A percentile compares a stretch with the other conserved stretches of the same genome.
Evolutionary conservation across 345 rosid genomes (phyloP).

Genomic region (Salix purpurea): DNA sequence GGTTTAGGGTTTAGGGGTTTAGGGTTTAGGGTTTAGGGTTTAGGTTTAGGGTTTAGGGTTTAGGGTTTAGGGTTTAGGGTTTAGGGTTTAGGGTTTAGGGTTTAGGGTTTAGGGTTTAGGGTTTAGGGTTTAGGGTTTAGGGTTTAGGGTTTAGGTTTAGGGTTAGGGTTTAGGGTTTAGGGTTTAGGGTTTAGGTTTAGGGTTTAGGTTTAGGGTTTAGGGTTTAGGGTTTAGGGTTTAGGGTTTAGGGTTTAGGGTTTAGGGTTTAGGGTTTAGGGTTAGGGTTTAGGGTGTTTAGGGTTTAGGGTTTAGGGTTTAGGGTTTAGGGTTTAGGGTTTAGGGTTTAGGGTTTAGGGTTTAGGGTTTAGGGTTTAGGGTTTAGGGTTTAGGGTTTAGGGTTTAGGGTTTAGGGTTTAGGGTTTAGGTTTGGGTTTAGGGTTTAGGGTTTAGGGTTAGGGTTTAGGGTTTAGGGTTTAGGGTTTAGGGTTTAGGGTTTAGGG

Average conservation of each 20-base stretch:
- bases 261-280: not conserved
- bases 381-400: slow-evolving; percentile 2
- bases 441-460: no score
- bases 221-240: slow-evolving; percentile 7
- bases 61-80: not conserved
- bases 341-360: not conserved
- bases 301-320: no score
- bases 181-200: slow-evolving; percentile 7
- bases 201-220: slow-evolving; percentile 10
- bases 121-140: not conserved
- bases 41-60: not conserved
- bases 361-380: not conserved
- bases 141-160: not conserved
- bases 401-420: slow-evolving; percentile 16
- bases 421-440: slow-evolving; percentile 8
- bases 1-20: slow-evolving; percentile 5
- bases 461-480: no score
- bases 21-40: slow-evolving; percentile 6
- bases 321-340: not conserved
- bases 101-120: not conserved
- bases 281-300: not conserved
- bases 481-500: slow-evolving; percentile 8
- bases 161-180: not conserved
- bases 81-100: not conserved
- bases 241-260: slow-evolving; percentile 5